These are phyloP conservation scores for Bipolaris oryzae DNA, from an alignment of 2,329 filamentous ascomycete species.

Conservation along the genomic window DNA sequence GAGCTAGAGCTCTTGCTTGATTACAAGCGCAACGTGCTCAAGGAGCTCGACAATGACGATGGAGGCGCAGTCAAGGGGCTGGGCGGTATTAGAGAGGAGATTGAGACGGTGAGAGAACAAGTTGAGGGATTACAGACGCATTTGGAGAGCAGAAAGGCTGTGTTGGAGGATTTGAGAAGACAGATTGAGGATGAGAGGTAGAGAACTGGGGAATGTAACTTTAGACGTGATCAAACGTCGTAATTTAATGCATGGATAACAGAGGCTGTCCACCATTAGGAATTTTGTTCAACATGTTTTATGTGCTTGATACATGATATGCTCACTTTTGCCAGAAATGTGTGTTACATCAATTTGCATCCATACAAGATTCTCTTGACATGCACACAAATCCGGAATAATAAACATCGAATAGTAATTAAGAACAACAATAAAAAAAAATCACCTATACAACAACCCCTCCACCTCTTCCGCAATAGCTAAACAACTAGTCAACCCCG, in stretches of 20 bases:
- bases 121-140: conserved; percentile 88
- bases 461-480: conserved; percentile 83
- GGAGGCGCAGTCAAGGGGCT: conserved; percentile 68
- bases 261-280: background rate
- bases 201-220: conserved; percentile 32
- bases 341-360: background rate
- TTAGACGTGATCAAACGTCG: background rate
- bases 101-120: conserved; percentile 90
- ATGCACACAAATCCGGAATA: background rate
- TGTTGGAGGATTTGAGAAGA: conserved; percentile 75
- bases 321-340: background rate
- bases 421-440: background rate
- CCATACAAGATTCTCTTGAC: background rate
- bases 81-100: conserved; percentile 80
- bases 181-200: conserved; percentile 88
- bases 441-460: conserved; percentile 56
- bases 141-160: conserved; percentile 74
- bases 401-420: too few relatives aligned
- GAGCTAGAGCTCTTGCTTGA: conserved; percentile 94
- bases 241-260: background rate
- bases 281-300: background rate
- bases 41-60: conserved; percentile 74
- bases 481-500: conserved; percentile 83
- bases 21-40: conserved; percentile 84
- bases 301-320: background rate